Base-by-base conservation (phyloP, 169 alveolate genomes). In the Plasmodium adleri region DNA sequence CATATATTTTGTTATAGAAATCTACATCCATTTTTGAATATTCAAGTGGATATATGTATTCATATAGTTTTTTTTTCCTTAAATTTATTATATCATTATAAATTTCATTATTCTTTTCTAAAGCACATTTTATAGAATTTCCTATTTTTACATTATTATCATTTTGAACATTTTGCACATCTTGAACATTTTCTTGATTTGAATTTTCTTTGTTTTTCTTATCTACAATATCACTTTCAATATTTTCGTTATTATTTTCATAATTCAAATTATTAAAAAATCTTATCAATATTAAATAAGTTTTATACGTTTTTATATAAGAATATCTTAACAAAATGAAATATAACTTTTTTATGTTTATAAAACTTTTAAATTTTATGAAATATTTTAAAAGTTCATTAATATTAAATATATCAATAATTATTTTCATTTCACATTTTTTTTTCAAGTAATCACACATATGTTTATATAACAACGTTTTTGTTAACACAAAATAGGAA, bases 351-450 rank as follows among this genome's bases (percentile, higher is more conserved):
- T 68, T 80, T 66, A 80, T 67, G 58, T 80, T 80, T 54, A 80
- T 80, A 43, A 80, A 80, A 62, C 90, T 80, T 80, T 80, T 80
- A 68, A 80, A 80, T 68, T 68, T 80, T 80, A 80, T 80, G 72
- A 80, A 80, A 80, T 80, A 80, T 80, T 80, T 80, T 54, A 80
- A 20, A 59, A 80, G 90, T 80, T 80, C 90, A 80, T 80, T 80
- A 67, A 80, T 22, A 73, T 80, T 80, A 80, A 80, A 80, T 67
- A 80, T 80, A 58, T 80, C 83, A 49, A 80, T 80, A 43, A 80
- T 62, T 63, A 80, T 39, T 20, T 80, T 80, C 90, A 80, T 80
- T 59, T 80, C 90, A 52, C 90, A 80, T 68, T 80, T 80, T 68
- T 80, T 80, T 58, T 80, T 80, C 70, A 80, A 80, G 43, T 62